Percentiles rank a stretch among this genome's conserved stretches.
phyloP scores from a whole-genome alignment of 169 alveolate species.

The Plasmodium inui region DNA sequence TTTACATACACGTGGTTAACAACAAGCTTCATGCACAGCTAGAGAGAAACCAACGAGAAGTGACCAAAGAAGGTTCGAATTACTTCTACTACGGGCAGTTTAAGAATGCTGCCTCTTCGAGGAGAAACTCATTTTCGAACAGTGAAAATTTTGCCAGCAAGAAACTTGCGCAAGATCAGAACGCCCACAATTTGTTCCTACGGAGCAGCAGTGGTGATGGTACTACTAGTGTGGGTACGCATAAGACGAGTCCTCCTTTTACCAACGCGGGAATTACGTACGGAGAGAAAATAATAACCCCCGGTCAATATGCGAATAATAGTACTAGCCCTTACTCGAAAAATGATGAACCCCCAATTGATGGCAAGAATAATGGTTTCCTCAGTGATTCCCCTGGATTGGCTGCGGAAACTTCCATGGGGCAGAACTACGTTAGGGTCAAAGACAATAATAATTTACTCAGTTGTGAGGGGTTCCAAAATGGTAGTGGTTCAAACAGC shows the following conservation, averaged over 20 bases:
- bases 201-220: background rate
- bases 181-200: background rate
- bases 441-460: background rate
- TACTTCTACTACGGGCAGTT: background rate
- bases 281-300: background rate
- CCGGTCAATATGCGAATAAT: background rate
- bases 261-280: background rate
- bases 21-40: slow-evolving; percentile 5
- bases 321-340: background rate
- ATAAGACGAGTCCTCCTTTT: background rate
- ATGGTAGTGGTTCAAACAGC: background rate
- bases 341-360: background rate
- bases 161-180: background rate
- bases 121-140: background rate
- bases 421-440: background rate
- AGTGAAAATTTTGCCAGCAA: background rate
- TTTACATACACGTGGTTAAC: background rate
- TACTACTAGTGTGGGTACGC: background rate
- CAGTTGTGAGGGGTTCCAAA: background rate
- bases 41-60: background rate
- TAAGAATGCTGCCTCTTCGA: background rate
- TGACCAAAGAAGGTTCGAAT: background rate
- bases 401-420: background rate
- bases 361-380: background rate
- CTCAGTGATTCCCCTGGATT: background rate